Evolutionary conservation across 768 basidiomycete genomes (phyloP).

Genomic region (Royoungia palumana): DNA sequence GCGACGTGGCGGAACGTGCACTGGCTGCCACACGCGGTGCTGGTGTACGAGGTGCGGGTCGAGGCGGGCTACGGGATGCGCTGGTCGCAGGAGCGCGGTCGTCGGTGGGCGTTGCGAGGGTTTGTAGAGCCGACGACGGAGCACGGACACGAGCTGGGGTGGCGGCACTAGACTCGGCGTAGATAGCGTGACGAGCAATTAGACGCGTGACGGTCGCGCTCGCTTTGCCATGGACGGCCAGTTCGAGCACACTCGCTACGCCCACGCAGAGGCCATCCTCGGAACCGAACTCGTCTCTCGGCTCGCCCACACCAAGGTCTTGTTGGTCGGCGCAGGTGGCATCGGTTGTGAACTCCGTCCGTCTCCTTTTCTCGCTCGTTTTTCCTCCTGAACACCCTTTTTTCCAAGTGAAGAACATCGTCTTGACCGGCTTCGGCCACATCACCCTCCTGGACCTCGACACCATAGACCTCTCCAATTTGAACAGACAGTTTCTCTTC

Average conservation of each 20-base stretch:
- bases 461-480: constrained; percentile 96
- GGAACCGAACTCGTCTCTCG: constrained; percentile 65
- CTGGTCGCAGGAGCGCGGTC: constrained; percentile 50
- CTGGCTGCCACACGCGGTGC: constrained; percentile 58
- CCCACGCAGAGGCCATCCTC: constrained; percentile 75
- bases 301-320: constrained; percentile 62
- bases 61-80: constrained; percentile 65
- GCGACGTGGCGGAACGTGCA: constrained; percentile 65
- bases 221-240: constrained; percentile 5
- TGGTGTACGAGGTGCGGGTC: constrained; percentile 62
- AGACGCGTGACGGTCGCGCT: constrained; percentile 26
- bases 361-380: constrained; percentile 24
- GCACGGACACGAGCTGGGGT: constrained; percentile 59
- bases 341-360: constrained; percentile 95
- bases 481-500: constrained; percentile 97
- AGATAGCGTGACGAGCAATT: constrained; percentile 9
- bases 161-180: constrained; percentile 43
- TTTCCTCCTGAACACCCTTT: not conserved
- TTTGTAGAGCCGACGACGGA: constrained; percentile 70
- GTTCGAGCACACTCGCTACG: constrained; percentile 36
- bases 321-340: constrained; percentile 94
- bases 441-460: constrained; percentile 95
- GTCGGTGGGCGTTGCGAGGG: constrained; percentile 52
- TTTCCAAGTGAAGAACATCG: constrained; percentile 86
- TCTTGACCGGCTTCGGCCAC: constrained; percentile 86